Conservation (phyloP, 768 basidiomycete species). For the Termitomyces sp. region DNA sequence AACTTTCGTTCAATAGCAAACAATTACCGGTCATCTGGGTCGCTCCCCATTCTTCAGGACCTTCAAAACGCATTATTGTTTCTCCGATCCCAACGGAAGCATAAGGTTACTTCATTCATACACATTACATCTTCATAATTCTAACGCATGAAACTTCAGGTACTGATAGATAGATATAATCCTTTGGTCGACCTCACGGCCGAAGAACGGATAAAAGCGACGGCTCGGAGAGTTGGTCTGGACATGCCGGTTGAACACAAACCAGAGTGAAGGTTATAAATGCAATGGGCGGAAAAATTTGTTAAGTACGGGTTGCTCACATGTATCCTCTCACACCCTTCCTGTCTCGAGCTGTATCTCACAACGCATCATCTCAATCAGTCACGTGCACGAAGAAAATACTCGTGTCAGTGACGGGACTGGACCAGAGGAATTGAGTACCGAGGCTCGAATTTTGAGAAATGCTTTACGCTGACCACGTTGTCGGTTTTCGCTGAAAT, state of each 20-base stretch:
- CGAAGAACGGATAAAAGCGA: constrained; percentile 78
- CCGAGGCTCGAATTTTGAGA: too few species aligned
- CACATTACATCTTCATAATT: background rate
- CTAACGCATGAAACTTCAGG: constrained; percentile 32
- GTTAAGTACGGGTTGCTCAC: background rate
- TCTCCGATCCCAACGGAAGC: constrained; percentile 63
- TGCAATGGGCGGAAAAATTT: background rate
- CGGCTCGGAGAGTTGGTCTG: constrained; percentile 82
- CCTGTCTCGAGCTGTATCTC: too few species aligned
- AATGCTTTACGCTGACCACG: too few species aligned
- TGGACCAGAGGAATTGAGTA: too few species aligned
- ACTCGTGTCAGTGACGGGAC: too few species aligned
- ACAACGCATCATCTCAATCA: too few species aligned
- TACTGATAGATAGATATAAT: constrained; percentile 82
- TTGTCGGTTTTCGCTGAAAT: background rate
- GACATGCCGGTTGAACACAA: constrained; percentile 62
- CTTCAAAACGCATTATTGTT: constrained; percentile 61
- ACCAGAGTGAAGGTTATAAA: constrained; percentile 10
- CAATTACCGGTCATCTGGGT: constrained; percentile 23
- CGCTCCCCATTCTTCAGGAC: constrained; percentile 33
- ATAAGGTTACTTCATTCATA: constrained; percentile 53
- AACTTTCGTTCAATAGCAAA: constrained; percentile 55
- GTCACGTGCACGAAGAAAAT: too few species aligned
- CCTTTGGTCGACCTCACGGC: constrained; percentile 74
- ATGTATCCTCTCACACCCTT: background rate